Percentiles rank a stretch among this genome's conserved stretches.
Conservation (phyloP, 345 rosid genomes). For the Melaleuca alternifolia region DNA sequence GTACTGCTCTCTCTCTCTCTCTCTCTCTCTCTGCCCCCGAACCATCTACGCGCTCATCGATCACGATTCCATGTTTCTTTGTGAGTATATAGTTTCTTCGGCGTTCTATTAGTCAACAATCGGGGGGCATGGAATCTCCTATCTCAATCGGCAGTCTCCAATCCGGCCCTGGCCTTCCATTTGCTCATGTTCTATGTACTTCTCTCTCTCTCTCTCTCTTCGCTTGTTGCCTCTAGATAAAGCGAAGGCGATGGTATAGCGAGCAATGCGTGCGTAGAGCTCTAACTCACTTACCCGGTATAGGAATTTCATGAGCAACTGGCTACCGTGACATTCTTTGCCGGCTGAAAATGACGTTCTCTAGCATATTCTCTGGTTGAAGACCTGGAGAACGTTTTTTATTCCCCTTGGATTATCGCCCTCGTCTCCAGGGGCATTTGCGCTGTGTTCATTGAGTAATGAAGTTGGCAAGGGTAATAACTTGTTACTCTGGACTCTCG, state of each 20-base stretch:
- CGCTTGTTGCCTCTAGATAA: neutral
- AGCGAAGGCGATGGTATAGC: neutral
- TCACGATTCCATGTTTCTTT: neutral
- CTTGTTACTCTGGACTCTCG: neutral
- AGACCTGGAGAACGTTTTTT: too few relatives aligned
- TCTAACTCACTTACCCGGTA: neutral
- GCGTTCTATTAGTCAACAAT: neutral
- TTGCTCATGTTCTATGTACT: neutral
- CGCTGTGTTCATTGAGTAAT: neutral
- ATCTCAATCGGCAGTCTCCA: neutral
- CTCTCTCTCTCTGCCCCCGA: neutral
- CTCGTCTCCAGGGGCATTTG: too few relatives aligned
- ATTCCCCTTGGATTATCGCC: too few relatives aligned
- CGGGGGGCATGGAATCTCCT: neutral
- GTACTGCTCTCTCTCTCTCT: constrained; percentile 5
- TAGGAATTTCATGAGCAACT: neutral
- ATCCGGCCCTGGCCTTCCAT: neutral
- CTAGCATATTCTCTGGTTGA: neutral
- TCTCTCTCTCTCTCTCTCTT: too few relatives aligned
- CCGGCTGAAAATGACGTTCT: neutral
- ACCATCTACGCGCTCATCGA: neutral
- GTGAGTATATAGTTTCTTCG: neutral
- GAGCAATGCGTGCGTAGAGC: neutral
- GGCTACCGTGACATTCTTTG: neutral
- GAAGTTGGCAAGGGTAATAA: neutral